These are phyloP conservation scores for Flaveria robusta DNA, from an alignment of 129 eudicot genomes.

Conservation along the genomic window DNA sequence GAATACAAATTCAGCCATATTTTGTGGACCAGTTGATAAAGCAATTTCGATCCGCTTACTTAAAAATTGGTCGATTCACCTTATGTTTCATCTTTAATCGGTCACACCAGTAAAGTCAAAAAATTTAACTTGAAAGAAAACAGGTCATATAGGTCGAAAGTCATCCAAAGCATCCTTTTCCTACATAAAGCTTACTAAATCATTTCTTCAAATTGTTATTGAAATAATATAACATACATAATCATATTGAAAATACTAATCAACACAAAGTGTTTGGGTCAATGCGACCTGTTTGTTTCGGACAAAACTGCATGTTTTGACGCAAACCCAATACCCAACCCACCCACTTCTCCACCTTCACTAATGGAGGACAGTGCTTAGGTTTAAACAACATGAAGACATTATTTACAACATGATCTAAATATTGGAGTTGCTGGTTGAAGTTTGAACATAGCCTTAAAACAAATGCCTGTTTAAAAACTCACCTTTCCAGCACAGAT, in stretches of 20 bases:
- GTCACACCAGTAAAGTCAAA: background rate
- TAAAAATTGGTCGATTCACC: background rate
- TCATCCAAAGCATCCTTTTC: background rate
- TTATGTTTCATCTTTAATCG: background rate
- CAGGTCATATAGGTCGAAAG: background rate
- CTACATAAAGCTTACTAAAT: background rate
- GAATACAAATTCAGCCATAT: background rate
- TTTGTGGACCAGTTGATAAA: too few species aligned
- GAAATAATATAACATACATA: background rate
- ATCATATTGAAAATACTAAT: background rate
- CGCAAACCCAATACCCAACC: background rate
- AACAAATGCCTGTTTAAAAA: background rate
- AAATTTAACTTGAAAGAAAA: background rate
- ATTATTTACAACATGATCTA: background rate
- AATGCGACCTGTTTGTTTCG: background rate
- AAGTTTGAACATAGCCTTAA: background rate
- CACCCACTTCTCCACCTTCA: background rate
- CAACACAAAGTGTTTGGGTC: background rate
- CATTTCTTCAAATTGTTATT: background rate
- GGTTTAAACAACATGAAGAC: background rate
- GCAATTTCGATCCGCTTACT: background rate
- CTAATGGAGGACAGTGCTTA: background rate
- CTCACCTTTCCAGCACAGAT: constrained; percentile 93
- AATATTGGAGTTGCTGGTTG: background rate
- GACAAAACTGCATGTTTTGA: background rate